Percentiles rank a stretch among this genome's conserved stretches.
Evolutionary conservation across 345 rosid genomes (phyloP).

Genomic region (Turritis glabra): DNA sequence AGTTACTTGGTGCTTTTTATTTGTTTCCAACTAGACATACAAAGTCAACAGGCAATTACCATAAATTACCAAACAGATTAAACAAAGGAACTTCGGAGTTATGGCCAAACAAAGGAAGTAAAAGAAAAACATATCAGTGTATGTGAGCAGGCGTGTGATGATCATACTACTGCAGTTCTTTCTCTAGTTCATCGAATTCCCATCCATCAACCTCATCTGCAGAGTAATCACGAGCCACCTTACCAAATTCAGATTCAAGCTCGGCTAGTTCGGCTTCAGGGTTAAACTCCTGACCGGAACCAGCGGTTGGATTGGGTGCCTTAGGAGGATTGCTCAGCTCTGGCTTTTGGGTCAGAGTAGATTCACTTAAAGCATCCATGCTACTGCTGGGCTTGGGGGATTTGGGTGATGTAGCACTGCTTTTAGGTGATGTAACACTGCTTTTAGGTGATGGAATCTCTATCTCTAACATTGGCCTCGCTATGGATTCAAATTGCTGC

Average conservation of each 20-base stretch:
- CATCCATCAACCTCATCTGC: slow-evolving; percentile 83
- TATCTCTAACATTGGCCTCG: slow-evolving; percentile 78
- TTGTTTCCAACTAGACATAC: slow-evolving; percentile 24
- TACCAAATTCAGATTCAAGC: slow-evolving; percentile 92
- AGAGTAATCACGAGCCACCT: slow-evolving; percentile 71
- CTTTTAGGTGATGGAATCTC: slow-evolving; percentile 58
- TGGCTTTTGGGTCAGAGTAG: slow-evolving; percentile 36
- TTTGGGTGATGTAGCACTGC: slow-evolving; percentile 37
- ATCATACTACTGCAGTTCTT: slow-evolving; percentile 54
- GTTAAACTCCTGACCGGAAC: slow-evolving; percentile 35
- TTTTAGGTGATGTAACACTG: slow-evolving; percentile 31
- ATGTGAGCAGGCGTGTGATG: slow-evolving; percentile 8
- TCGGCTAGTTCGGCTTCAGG: slow-evolving; percentile 83
- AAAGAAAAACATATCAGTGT: background rate
- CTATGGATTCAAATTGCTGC: slow-evolving; percentile 73
- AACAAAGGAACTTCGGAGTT: slow-evolving; percentile 16
- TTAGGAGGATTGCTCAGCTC: slow-evolving; percentile 36
- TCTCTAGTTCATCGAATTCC: slow-evolving; percentile 98
- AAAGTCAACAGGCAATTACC: slow-evolving; percentile 18
- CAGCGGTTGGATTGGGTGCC: slow-evolving; percentile 32
- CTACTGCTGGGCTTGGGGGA: slow-evolving; percentile 33
- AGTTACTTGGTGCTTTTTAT: background rate
- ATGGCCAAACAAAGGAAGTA: background rate
- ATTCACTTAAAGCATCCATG: slow-evolving; percentile 39
- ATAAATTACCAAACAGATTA: slow-evolving; percentile 26